These are phyloP conservation scores for Chytriomyces sp. DNA, from an alignment of 192 early-diverging fungal species.

Conservation along the genomic window DNA sequence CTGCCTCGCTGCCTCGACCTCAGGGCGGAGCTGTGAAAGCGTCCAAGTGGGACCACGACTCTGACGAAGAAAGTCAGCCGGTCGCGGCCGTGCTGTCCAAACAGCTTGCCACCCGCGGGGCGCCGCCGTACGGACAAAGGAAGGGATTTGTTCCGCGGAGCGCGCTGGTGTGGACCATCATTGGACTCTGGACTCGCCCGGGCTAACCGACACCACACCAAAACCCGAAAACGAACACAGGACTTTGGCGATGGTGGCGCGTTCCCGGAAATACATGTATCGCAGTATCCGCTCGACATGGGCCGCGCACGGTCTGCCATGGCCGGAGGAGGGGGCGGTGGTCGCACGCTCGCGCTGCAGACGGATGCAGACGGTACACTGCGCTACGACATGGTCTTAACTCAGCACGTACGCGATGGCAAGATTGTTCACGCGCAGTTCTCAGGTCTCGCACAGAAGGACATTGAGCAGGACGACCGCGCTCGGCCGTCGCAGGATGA, in stretches of 20 bases:
- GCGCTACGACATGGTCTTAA: slow-evolving; percentile 85
- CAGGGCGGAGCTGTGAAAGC: neutral
- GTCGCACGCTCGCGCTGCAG: slow-evolving; percentile 78
- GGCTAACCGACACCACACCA: no score
- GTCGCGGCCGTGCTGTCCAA: neutral
- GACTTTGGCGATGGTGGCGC: slow-evolving; percentile 98
- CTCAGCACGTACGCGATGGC: slow-evolving; percentile 64
- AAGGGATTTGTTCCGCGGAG: slow-evolving; percentile 75
- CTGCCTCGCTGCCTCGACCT: slow-evolving; percentile 4
- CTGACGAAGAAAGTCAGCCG: slow-evolving; percentile 6
- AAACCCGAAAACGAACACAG: no score
- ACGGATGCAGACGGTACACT: slow-evolving; percentile 89
- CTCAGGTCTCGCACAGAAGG: slow-evolving; percentile 70
- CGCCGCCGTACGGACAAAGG: slow-evolving; percentile 82
- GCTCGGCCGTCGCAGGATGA: slow-evolving; percentile 78
- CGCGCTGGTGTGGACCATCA: slow-evolving; percentile 37
- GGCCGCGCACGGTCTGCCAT: slow-evolving; percentile 70
- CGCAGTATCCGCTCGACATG: slow-evolving; percentile 95
- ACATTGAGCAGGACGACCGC: slow-evolving; percentile 61
- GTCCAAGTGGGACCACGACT: slow-evolving; percentile 45
- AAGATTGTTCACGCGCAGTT: slow-evolving; percentile 80
- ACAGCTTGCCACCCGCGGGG: slow-evolving; percentile 25
- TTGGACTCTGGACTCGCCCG: neutral
- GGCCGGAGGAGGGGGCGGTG: slow-evolving; percentile 27
- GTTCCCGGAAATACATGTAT: slow-evolving; percentile 89